Evolutionary conservation across 177 flowering plant species (phyloP).

Genomic region (Vitis hybrid): DNA sequence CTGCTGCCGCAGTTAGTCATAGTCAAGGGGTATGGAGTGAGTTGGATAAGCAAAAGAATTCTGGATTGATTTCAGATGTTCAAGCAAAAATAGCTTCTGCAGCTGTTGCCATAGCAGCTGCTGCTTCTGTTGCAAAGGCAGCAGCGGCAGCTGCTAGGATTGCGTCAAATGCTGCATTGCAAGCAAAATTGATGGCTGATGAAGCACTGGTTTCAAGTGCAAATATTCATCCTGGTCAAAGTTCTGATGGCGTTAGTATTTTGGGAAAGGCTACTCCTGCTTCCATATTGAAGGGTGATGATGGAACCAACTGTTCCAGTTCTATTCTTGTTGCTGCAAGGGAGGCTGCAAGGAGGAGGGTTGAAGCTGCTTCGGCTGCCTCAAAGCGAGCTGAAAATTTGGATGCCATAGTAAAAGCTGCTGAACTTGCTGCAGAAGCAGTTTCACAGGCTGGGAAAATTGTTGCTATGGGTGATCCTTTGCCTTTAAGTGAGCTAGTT

Average conservation of each 20-base stretch:
- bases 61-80: conserved; percentile 52
- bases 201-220: conserved; percentile 50
- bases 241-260: conserved; percentile 26
- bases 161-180: conserved; percentile 89
- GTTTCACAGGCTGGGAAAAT: conserved; percentile 87
- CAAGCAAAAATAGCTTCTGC: conserved; percentile 76
- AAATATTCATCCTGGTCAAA: conserved; percentile 16
- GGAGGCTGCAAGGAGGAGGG: conserved; percentile 74
- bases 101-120: conserved; percentile 82
- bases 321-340: conserved; percentile 71
- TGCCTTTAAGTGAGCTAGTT: conserved; percentile 55
- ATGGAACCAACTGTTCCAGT: conserved; percentile 35
- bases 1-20: conserved; percentile 68
- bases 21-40: conserved; percentile 71
- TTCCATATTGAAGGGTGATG: conserved; percentile 58
- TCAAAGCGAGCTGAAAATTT: conserved; percentile 84
- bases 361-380: conserved; percentile 91
- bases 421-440: conserved; percentile 92
- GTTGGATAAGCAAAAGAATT: conserved; percentile 54
- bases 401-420: conserved; percentile 89
- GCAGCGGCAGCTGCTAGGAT: conserved; percentile 97
- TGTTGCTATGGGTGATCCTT: conserved; percentile 81
- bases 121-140: conserved; percentile 95
- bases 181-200: conserved; percentile 89
- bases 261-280: conserved; percentile 54